Evolutionary conservation across 768 basidiomycete genomes (phyloP), one percentile per base, ranked within the genome.

Genomic region (Holtermanniella nyarrowii): DNA sequence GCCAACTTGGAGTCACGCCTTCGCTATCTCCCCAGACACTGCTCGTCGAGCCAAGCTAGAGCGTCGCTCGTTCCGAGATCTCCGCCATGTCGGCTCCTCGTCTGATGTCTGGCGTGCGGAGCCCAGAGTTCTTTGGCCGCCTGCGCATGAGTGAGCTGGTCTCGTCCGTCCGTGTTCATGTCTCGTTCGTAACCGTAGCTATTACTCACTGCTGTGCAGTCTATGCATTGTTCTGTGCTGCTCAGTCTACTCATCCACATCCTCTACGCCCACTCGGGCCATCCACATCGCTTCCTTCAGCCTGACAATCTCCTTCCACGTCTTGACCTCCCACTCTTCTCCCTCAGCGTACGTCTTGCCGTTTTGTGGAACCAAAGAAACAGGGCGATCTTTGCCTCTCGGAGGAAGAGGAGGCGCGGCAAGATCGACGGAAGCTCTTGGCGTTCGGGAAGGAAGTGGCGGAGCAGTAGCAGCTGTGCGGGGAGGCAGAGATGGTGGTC

Each of bases 231-330:
- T 37, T 37, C 31, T 37, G 16, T 16, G 10, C 16, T 37, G 31
- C 16, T 7, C 31, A 37, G 10, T 37, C 31, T 37, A 37, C 31
- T 37, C 31, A 41, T 48, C 53, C 12, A 27, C 53, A 47, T 66
- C 63, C 22, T 56, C 54, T n/a, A 70, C 59, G 11, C 69, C 69
- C 5, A 71, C 52, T 41, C 67, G 54, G 43, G 67, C 54, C 45
- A 55, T 57, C 62, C 63, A 66, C 63, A 71, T 71, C n/a, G 58
- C 65, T 56, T 71, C 69, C 49, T 69, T 71, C 21, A 71, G 45
- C 50, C 56, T 62, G 4, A 71, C 48, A 0, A 71, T 59, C 52
- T 56, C 54, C 44, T 51, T 58, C 69, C 69, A 71, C 16, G 64
- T 64, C 54, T 63, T 65, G 25, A 47, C 58, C 49, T 71, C 69